phyloP scores from a whole-genome alignment of 2,329 filamentous ascomycete species.

The Trichoderma koningii region DNA sequence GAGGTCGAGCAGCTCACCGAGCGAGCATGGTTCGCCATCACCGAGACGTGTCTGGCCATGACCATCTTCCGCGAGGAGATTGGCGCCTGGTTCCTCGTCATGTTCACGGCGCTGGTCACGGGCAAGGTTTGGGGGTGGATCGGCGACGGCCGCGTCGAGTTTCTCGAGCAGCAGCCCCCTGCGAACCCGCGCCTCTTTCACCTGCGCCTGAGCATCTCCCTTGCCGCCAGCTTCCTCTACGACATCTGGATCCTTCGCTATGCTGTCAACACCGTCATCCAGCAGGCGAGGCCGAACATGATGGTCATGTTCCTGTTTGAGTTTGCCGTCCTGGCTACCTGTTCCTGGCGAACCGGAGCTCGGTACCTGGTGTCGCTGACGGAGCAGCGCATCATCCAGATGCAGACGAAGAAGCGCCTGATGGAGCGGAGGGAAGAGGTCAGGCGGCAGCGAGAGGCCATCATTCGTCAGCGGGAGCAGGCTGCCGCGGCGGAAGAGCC shows the following conservation, averaged over 20 bases:
- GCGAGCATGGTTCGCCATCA: constrained; percentile 96
- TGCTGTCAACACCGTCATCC: constrained; percentile 77
- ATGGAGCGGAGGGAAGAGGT: constrained; percentile 70
- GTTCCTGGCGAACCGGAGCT: constrained; percentile 74
- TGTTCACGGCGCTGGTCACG: constrained; percentile 91
- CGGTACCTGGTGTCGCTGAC: constrained; percentile 78
- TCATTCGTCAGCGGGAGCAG: constrained; percentile 52
- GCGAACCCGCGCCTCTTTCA: constrained; percentile 88
- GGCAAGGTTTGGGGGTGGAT: constrained; percentile 99
- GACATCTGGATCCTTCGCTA: constrained; percentile 80
- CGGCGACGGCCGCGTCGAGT: constrained; percentile 88
- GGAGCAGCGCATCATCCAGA: constrained; percentile 73
- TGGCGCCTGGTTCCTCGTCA: constrained; percentile 89
- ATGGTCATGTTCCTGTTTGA: constrained; percentile 99
- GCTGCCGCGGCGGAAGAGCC: constrained; percentile 59
- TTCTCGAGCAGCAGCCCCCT: constrained; percentile 92
- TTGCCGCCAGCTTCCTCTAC: constrained; percentile 77
- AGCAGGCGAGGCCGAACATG: constrained; percentile 91
- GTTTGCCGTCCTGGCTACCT: constrained; percentile 82
- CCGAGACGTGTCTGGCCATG: constrained; percentile 96
- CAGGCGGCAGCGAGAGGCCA: constrained; percentile 57
- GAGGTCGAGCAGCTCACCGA: constrained; percentile 98
- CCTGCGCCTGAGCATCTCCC: constrained; percentile 73
- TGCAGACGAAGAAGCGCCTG: constrained; percentile 71
- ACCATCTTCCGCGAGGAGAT: constrained; percentile 96